A percentile compares a stretch with the other conserved stretches of the same genome.
These are phyloP conservation scores for Codiaeum variegatum DNA, from an alignment of 441 rosid species.

Conservation along the genomic window DNA sequence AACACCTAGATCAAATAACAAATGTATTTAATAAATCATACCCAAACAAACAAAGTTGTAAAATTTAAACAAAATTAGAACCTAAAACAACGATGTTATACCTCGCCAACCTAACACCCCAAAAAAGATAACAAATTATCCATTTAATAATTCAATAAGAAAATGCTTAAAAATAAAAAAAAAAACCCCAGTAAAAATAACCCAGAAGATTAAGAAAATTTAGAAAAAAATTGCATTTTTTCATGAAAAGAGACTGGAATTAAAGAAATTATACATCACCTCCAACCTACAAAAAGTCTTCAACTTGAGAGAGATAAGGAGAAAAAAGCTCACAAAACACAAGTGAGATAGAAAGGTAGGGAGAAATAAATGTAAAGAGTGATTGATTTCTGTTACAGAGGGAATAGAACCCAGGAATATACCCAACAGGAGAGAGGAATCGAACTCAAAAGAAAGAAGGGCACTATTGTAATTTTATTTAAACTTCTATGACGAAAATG, in stretches of 20 bases:
- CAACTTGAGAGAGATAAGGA: constrained; percentile 6
- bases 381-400: constrained; percentile 12
- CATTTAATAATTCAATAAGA: background rate
- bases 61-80: constrained; percentile 5
- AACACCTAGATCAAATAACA: constrained; percentile 12
- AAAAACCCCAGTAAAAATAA: background rate
- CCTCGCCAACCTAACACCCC: constrained; percentile 1
- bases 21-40: background rate
- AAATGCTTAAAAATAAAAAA: background rate
- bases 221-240: background rate
- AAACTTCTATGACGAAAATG: constrained; percentile 20
- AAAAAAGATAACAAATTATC: background rate
- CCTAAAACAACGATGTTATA: constrained; percentile 4
- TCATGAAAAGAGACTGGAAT: background rate
- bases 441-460: constrained; percentile 18
- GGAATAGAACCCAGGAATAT: constrained; percentile 42
- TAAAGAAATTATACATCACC: constrained; percentile 9
- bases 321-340: constrained; percentile 4
- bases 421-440: constrained; percentile 19
- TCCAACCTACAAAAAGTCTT: background rate
- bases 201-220: background rate
- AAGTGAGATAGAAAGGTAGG: constrained; percentile 14
- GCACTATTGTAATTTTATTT: constrained; percentile 19
- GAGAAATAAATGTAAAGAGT: background rate
- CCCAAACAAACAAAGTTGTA: background rate